Percentiles rank a stretch among this genome's conserved stretches.
These are phyloP conservation scores for Metarhizium guizhouense DNA, from an alignment of 2,329 filamentous ascomycete genomes.

Conservation along the genomic window DNA sequence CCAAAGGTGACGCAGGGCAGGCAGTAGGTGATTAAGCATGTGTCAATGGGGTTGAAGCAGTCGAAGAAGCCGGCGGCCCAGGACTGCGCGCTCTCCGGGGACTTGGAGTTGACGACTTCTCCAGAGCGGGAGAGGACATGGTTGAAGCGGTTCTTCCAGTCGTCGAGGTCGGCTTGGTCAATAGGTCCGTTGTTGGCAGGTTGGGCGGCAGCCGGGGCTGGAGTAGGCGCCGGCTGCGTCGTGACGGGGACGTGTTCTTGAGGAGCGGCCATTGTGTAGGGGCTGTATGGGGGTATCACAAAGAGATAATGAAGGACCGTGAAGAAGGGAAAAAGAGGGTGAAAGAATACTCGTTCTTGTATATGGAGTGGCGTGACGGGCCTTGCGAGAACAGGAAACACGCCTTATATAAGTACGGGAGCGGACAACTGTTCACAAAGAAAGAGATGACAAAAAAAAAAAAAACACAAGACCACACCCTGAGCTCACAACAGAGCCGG, in stretches of 20 bases:
- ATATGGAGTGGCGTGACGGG: too few relatives aligned
- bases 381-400: not conserved
- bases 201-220: conserved; percentile 6
- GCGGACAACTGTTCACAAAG: too few relatives aligned
- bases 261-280: conserved; percentile 1
- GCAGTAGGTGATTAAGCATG: conserved; percentile 36
- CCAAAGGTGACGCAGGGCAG: conserved; percentile 39
- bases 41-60: conserved; percentile 34
- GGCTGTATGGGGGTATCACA: not conserved
- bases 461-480: too few relatives aligned
- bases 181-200: conserved; percentile 23
- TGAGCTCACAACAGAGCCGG: too few relatives aligned
- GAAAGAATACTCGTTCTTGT: not conserved
- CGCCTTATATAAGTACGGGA: too few relatives aligned
- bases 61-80: conserved; percentile 34
- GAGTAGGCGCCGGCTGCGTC: conserved; percentile 21
- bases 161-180: conserved; percentile 32
- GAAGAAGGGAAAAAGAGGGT: not conserved
- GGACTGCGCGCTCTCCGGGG: conserved; percentile 25
- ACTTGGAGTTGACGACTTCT: conserved; percentile 33
- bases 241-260: not conserved
- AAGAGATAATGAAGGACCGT: not conserved
- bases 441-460: too few relatives aligned
- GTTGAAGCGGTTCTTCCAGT: conserved; percentile 36
- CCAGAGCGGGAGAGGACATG: conserved; percentile 30